Evolutionary conservation across 345 rosid genomes (phyloP).

Genomic region (Eucalyptus curtisii): DNA sequence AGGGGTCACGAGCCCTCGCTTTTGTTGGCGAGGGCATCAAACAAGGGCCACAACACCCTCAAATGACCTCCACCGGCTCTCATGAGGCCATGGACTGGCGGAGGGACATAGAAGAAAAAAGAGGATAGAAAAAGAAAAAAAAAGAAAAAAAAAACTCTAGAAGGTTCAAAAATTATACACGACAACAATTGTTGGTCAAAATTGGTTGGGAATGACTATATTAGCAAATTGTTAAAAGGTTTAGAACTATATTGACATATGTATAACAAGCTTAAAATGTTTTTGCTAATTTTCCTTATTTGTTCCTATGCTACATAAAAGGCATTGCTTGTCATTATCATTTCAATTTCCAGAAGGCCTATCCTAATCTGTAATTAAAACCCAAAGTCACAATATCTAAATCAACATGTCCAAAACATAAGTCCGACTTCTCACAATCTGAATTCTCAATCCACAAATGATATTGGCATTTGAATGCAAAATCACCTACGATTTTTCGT

Average conservation of each 20-base stretch:
- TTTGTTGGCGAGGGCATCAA: rapidly evolving
- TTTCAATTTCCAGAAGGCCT: not conserved
- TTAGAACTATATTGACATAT: not conserved
- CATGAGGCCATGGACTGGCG: too few species aligned
- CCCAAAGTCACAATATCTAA: not conserved
- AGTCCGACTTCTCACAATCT: not conserved
- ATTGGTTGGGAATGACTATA: not conserved
- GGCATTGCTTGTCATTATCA: not conserved
- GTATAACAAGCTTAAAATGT: not conserved
- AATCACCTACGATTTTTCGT: not conserved
- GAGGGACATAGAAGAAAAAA: not conserved
- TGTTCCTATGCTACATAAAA: not conserved
- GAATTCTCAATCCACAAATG: not conserved
- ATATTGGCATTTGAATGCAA: not conserved
- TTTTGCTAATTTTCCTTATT: not conserved
- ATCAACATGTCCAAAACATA: not conserved
- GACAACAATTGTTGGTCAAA: not conserved
- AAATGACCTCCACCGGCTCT: not conserved
- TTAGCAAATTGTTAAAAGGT: not conserved
- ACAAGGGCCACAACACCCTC: not conserved
- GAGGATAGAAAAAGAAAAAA: not conserved
- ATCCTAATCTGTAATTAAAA: not conserved
- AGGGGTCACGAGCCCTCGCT: not conserved
- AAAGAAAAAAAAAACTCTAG: too few species aligned
- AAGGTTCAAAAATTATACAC: not conserved